These are phyloP conservation scores for Fusarium protoensiforme DNA, from an alignment of 2,329 filamentous ascomycete genomes.

Conservation along the genomic window DNA sequence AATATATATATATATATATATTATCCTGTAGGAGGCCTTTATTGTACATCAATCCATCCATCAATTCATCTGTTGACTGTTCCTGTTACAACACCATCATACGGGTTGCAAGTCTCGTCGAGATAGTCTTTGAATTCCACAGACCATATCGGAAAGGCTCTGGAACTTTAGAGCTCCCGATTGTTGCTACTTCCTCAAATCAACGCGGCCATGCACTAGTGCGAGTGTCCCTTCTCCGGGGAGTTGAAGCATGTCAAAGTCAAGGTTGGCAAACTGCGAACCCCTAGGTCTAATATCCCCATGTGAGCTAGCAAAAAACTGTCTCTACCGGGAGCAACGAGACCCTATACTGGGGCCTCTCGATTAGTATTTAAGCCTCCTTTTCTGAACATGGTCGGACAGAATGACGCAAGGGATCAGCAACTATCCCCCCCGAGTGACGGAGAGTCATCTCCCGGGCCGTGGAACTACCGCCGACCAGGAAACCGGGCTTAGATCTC, in stretches of 20 bases:
- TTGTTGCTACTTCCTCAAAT: background rate
- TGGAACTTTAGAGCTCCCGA: accelerated
- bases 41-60: background rate
- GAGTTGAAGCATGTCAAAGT: background rate
- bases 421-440: background rate
- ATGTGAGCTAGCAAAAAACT: background rate
- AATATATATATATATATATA: too few relatives aligned
- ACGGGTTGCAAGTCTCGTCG: background rate
- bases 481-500: background rate
- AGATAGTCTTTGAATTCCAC: background rate
- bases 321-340: background rate
- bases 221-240: background rate
- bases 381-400: background rate
- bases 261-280: accelerated
- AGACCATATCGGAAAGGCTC: background rate
- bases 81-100: background rate
- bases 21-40: background rate
- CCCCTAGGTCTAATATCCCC: background rate
- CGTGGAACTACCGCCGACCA: constrained; percentile 1
- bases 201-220: background rate
- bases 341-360: background rate
- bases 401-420: constrained; percentile 2
- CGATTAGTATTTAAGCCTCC: background rate
- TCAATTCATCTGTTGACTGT: background rate
- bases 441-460: constrained; percentile 12